These are phyloP conservation scores for Ceratobasidium sp. DNA, from an alignment of 1,284 basidiomycete species.

Conservation along the genomic window DNA sequence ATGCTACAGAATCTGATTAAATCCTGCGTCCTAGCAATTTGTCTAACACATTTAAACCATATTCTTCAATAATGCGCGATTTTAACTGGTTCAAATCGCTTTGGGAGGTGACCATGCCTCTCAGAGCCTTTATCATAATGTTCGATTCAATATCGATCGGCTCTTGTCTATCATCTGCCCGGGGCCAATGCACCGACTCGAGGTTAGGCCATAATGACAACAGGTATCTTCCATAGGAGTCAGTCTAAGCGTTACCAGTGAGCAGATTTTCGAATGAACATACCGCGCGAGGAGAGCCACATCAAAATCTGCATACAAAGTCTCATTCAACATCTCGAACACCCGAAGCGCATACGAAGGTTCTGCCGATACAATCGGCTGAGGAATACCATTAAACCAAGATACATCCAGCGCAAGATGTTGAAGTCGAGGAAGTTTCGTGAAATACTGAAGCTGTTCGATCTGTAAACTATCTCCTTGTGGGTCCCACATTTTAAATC, in stretches of 20 bases:
- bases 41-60: not conserved
- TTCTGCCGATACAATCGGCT: not conserved
- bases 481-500: not conserved
- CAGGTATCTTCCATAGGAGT: not conserved
- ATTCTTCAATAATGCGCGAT: not conserved
- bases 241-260: not conserved
- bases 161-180: not conserved
- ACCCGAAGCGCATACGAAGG: not conserved
- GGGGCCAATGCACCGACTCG: not conserved
- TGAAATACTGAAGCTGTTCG: not conserved
- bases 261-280: not conserved
- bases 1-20: too few relatives aligned
- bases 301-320: not conserved
- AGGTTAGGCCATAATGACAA: slow-evolving; percentile 1
- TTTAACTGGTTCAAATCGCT: not conserved
- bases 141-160: not conserved
- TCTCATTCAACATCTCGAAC: not conserved
- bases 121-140: not conserved
- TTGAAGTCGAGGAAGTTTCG: not conserved
- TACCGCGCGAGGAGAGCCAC: not conserved
- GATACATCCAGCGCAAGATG: not conserved
- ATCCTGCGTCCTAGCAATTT: not conserved
- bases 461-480: not conserved
- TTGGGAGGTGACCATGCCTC: not conserved
- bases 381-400: not conserved